A percentile compares a stretch with the other conserved stretches of the same genome.
Evolutionary conservation across 2,329 filamentous ascomycete genomes (phyloP).

Genomic region (Drechmeria coniospora): DNA sequence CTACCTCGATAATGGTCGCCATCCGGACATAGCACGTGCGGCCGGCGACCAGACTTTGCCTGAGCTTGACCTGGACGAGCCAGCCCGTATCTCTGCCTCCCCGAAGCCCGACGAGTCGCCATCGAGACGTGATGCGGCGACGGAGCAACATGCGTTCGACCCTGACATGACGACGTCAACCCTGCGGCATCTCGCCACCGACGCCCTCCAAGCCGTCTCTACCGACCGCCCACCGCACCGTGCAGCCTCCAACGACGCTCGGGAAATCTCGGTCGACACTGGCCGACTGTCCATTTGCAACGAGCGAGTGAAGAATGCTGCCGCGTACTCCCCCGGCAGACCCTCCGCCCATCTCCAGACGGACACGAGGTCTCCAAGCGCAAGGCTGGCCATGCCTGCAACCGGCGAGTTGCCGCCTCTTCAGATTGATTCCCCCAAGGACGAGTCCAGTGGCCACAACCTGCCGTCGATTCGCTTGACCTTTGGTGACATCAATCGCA

Average conservation of each 20-base stretch:
- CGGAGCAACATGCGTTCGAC: not conserved
- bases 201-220: constrained; percentile 15
- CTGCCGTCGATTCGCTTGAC: constrained; percentile 24
- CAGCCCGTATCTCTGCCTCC: constrained; percentile 15
- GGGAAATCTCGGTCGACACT: constrained; percentile 16
- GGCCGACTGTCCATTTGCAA: constrained; percentile 19
- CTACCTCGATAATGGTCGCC: constrained; percentile 46
- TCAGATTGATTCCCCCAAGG: constrained; percentile 19
- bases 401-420: constrained; percentile 20
- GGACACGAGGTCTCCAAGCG: constrained; percentile 9
- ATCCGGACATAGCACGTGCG: constrained; percentile 45
- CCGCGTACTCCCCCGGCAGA: constrained; percentile 2
- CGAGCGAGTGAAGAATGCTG: constrained; percentile 9
- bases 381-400: constrained; percentile 9
- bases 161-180: constrained; percentile 5
- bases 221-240: constrained; percentile 5
- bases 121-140: not conserved
- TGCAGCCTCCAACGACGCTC: constrained; percentile 7
- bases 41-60: constrained; percentile 39
- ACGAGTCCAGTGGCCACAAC: constrained; percentile 18
- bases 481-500: constrained; percentile 18
- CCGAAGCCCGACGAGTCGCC: not conserved
- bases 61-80: constrained; percentile 25
- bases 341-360: constrained; percentile 5
- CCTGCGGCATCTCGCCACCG: constrained; percentile 17